These are phyloP conservation scores for Trichoderma gracile DNA, from an alignment of 2,329 filamentous ascomycete species.

Conservation along the genomic window DNA sequence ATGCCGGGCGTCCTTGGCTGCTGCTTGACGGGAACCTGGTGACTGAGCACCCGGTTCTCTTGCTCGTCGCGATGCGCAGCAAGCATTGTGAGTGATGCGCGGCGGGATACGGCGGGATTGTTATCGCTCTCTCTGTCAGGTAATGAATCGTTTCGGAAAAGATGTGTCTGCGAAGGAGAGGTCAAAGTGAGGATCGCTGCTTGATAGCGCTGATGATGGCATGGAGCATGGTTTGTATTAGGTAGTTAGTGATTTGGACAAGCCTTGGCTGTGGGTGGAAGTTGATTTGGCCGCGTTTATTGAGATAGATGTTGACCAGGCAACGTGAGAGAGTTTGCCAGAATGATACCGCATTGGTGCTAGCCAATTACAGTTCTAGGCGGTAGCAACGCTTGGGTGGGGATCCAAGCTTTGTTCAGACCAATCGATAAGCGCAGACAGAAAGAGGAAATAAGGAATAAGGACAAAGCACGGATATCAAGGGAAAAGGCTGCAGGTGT, in stretches of 20 bases:
- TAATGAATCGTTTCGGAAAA: not conserved
- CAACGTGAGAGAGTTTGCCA: not conserved
- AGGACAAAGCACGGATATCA: too few species aligned
- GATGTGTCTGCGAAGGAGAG: not conserved
- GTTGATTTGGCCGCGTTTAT: too few species aligned
- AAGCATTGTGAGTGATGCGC: conserved; percentile 59
- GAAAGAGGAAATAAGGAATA: too few species aligned
- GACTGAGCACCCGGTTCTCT: conserved; percentile 79
- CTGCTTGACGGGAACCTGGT: conserved; percentile 72
- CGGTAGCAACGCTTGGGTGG: too few species aligned
- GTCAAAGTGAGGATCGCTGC: not conserved
- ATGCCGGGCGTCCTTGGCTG: conserved; percentile 81
- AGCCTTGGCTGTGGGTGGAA: not conserved
- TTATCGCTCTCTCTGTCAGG: not conserved
- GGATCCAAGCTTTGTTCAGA: too few species aligned
- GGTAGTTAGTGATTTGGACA: not conserved
- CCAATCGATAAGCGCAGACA: too few species aligned
- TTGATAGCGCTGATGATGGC: not conserved
- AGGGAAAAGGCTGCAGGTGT: too few species aligned
- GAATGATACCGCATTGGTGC: not conserved
- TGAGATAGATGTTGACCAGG: too few species aligned
- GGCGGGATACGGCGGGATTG: not conserved
- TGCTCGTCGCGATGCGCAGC: conserved; percentile 81
- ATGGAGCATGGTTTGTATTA: too few species aligned
- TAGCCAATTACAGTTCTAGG: not conserved